phyloP scores from a whole-genome alignment of 192 early-diverging fungal genomes.

The Rhizophagus sp. region DNA sequence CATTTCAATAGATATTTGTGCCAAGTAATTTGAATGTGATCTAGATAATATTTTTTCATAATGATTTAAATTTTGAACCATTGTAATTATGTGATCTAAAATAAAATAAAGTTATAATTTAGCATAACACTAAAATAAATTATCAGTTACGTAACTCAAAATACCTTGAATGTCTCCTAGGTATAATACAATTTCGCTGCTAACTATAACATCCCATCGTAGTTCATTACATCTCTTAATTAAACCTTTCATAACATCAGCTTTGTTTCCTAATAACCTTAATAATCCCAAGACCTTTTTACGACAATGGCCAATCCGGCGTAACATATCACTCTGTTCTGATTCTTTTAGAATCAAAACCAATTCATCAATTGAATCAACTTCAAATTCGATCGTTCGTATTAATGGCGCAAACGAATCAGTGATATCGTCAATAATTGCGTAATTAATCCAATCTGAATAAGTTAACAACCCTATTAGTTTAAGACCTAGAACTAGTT shows the following conservation, averaged over 20 bases:
- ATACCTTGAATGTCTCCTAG: conserved; percentile 73
- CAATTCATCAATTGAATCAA: conserved; percentile 93
- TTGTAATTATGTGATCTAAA: conserved; percentile 74
- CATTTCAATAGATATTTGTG: conserved; percentile 78
- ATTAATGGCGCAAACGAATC: conserved; percentile 90
- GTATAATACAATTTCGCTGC: conserved; percentile 69
- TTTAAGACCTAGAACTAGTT: neutral
- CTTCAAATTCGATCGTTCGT: conserved; percentile 88
- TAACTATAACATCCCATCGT: conserved; percentile 39
- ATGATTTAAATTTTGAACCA: conserved; percentile 76
- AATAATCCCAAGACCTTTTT: conserved; percentile 72
- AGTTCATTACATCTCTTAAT: conserved; percentile 68
- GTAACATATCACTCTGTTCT: conserved; percentile 80
- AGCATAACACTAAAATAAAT: neutral
- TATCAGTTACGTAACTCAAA: neutral
- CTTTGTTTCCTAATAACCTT: conserved; percentile 68
- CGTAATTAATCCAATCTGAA: conserved; percentile 97
- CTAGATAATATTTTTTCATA: conserved; percentile 72
- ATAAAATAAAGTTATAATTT: neutral
- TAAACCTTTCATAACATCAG: conserved; percentile 73
- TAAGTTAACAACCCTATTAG: neutral
- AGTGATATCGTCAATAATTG: conserved; percentile 92
- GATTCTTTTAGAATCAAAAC: conserved; percentile 91
- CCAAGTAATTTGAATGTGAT: conserved; percentile 74
- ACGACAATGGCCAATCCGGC: conserved; percentile 71